Evolutionary conservation across 83 land plant species (phyloP).

Genomic region (Diphasiastrum complanatum): DNA sequence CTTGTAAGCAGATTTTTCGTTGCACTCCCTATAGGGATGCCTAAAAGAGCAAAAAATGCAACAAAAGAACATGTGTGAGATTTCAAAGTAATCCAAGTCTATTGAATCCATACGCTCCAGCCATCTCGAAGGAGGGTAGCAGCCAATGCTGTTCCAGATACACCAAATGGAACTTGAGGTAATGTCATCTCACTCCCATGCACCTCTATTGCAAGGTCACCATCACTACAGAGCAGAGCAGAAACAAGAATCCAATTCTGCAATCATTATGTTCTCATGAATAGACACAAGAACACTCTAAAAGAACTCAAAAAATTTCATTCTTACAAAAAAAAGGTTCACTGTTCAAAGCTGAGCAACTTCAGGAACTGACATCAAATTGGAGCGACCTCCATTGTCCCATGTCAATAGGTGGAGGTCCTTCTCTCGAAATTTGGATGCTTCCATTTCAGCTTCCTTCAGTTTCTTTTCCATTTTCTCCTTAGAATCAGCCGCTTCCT

Average conservation of each 20-base stretch:
- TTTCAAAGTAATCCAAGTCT: too few species aligned
- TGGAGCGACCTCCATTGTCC: too few species aligned
- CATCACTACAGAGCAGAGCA: conserved; percentile 7
- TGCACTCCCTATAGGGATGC: too few species aligned
- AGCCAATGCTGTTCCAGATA: conserved; percentile 93
- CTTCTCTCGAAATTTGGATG: conserved; percentile 34
- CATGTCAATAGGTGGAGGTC: too few species aligned
- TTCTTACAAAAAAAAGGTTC: too few species aligned
- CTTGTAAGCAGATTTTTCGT: too few species aligned
- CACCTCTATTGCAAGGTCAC: conserved; percentile 24
- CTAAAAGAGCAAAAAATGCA: not conserved
- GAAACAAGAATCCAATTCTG: not conserved
- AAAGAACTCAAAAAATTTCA: too few species aligned
- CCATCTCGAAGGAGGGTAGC: conserved; percentile 91
- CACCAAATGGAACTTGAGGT: conserved; percentile 55
- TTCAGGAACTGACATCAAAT: too few species aligned
- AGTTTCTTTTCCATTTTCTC: conserved; percentile 49
- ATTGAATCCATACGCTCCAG: conserved; percentile 90
- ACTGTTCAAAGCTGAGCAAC: too few species aligned
- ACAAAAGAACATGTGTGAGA: not conserved
- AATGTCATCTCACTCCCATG: conserved; percentile 41
- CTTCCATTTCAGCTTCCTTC: conserved; percentile 48
- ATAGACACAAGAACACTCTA: too few species aligned
- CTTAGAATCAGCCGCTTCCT: conserved; percentile 59
- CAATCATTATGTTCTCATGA: not conserved